phyloP scores from a whole-genome alignment of 176 grass and related monocot species.

The Dendrocalamus sinicus region DNA sequence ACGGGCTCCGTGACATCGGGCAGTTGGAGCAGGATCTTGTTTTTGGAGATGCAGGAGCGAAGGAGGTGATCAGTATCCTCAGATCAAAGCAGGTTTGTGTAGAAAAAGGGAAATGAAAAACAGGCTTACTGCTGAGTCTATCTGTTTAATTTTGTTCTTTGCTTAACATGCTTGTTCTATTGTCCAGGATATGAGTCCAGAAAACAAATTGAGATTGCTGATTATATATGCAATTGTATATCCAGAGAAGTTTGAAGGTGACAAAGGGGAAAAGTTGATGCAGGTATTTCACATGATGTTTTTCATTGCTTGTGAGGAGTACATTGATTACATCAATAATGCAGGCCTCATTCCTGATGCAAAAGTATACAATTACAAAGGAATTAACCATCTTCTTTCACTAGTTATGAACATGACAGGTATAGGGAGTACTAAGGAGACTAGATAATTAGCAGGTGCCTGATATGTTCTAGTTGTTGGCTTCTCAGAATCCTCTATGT shows the following conservation, averaged over 20 bases:
- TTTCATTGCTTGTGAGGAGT: constrained; percentile 20
- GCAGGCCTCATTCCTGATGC: not conserved
- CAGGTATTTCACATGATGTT: constrained; percentile 61
- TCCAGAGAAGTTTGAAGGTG: constrained; percentile 97
- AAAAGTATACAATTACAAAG: not conserved
- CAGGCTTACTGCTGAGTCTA: constrained; percentile 6
- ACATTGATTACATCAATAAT: constrained; percentile 1
- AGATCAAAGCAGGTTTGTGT: constrained; percentile 76
- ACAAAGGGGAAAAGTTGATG: constrained; percentile 95
- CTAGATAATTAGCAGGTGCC: not conserved
- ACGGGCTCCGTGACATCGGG: constrained; percentile 73
- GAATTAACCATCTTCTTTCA: not conserved
- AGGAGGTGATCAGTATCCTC: constrained; percentile 91
- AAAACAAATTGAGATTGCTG: constrained; percentile 93
- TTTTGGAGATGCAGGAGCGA: constrained; percentile 95
- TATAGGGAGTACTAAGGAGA: not conserved
- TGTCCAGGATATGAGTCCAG: constrained; percentile 79
- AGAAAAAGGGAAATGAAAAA: constrained; percentile 17
- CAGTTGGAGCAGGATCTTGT: constrained; percentile 95
- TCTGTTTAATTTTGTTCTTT: constrained; percentile 37
- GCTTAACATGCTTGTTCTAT: constrained; percentile 39
- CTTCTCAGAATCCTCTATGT: not conserved
- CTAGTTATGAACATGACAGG: constrained; percentile 23
- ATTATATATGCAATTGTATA: constrained; percentile 85
- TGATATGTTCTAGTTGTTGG: constrained; percentile 5